Percentiles rank a stretch among this genome's conserved stretches.
Evolutionary conservation across 1,139 yeast species (phyloP).

Genomic region (Kodamaea arcana): DNA sequence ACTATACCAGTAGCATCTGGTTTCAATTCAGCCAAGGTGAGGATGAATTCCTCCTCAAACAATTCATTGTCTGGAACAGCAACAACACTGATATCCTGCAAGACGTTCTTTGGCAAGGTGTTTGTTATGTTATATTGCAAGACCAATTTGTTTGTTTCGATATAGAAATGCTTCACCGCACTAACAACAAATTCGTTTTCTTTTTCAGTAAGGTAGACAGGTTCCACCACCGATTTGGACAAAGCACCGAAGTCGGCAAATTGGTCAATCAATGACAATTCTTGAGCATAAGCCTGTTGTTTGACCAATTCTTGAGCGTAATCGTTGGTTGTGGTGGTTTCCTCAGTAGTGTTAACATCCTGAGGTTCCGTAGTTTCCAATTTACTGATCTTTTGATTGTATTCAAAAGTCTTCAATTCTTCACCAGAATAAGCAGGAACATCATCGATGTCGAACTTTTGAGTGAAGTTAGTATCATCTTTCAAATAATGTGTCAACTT

Average conservation of each 20-base stretch:
- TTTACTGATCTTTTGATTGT: constrained; percentile 53
- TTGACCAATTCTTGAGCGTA: constrained; percentile 43
- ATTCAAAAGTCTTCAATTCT: constrained; percentile 59
- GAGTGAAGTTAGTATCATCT: constrained; percentile 53
- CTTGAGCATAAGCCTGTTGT: constrained; percentile 64
- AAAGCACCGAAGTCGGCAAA: constrained; percentile 68
- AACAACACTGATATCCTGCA: constrained; percentile 76
- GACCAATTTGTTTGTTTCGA: constrained; percentile 62
- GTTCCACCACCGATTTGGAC: constrained; percentile 61
- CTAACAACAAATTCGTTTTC: constrained; percentile 92
- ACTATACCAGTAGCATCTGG: constrained; percentile 73
- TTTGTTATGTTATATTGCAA: constrained; percentile 82
- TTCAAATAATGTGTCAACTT: constrained; percentile 70
- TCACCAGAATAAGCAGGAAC: constrained; percentile 63
- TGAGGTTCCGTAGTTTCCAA: constrained; percentile 31
- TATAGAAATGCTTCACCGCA: constrained; percentile 77
- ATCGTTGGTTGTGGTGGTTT: constrained; percentile 20
- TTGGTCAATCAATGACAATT: constrained; percentile 64
- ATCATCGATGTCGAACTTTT: constrained; percentile 66
- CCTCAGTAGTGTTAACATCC: constrained; percentile 13
- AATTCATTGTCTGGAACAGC: constrained; percentile 60
- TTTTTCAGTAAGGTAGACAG: constrained; percentile 75
- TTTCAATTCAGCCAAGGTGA: constrained; percentile 67
- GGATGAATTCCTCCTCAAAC: constrained; percentile 58
- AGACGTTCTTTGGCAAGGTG: constrained; percentile 72